These are phyloP conservation scores for Populus hybrid DNA, from an alignment of 441 rosid genomes.

Conservation along the genomic window DNA sequence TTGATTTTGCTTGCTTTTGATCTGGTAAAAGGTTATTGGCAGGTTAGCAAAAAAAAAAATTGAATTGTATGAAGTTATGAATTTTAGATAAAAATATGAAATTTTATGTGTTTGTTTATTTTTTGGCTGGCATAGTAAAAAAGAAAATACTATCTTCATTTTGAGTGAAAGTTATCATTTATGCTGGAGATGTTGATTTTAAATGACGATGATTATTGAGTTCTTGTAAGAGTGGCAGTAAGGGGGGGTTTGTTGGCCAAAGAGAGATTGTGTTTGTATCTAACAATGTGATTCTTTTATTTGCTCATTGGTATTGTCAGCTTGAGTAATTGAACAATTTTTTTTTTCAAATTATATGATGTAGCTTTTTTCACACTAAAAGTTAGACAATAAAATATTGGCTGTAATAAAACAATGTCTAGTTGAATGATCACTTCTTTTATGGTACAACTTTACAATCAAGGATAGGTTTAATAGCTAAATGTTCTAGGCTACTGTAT, in stretches of 20 bases:
- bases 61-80: background rate
- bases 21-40: background rate
- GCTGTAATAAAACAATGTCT: background rate
- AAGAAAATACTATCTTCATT: background rate
- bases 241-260: background rate
- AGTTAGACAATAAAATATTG: background rate
- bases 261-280: background rate
- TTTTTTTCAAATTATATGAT: background rate
- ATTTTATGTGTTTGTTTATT: background rate
- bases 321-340: background rate
- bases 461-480: background rate
- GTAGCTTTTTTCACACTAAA: background rate
- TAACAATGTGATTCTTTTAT: background rate
- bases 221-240: background rate
- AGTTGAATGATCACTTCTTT: background rate
- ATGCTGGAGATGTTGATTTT: background rate
- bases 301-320: background rate
- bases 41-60: too few relatives aligned
- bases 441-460: background rate
- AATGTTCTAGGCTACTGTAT: background rate
- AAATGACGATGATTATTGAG: background rate
- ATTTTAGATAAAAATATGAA: background rate
- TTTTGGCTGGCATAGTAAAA: background rate
- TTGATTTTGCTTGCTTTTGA: background rate
- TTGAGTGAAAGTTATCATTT: background rate